phyloP scores from a whole-genome alignment of 495 filamentous ascomycete genomes.

The Entonaema liquescens region DNA sequence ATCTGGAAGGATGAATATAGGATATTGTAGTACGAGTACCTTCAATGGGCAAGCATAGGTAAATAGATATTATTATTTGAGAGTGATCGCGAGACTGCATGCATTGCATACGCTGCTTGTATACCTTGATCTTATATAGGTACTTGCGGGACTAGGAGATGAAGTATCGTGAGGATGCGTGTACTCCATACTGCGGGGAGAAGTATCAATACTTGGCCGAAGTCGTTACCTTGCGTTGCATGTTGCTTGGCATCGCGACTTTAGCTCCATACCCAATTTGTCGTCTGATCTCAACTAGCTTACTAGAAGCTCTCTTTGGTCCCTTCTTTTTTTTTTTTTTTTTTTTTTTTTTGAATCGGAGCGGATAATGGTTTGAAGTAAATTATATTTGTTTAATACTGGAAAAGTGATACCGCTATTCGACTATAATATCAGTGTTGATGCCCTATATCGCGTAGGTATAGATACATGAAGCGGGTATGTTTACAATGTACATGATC shows the following conservation, averaged over 20 bases:
- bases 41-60: constrained; percentile 17
- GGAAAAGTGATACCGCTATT: neutral
- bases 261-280: constrained; percentile 14
- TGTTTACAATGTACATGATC: neutral
- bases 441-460: neutral
- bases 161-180: constrained; percentile 38
- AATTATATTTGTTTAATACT: neutral
- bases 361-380: neutral
- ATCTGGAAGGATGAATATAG: constrained; percentile 2
- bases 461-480: constrained; percentile 1
- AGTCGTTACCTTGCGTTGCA: constrained; percentile 24
- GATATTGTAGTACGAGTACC: constrained; percentile 6
- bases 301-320: neutral
- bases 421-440: neutral
- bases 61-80: constrained; percentile 23
- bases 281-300: constrained; percentile 8
- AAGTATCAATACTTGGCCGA: constrained; percentile 36
- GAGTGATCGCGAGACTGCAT: constrained; percentile 36
- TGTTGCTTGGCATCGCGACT: constrained; percentile 36
- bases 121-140: constrained; percentile 34
- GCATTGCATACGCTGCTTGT: constrained; percentile 19
- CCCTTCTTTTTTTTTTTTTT: neutral
- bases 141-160: constrained; percentile 38
- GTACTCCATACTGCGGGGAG: constrained; percentile 41
- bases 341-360: neutral